Evolutionary conservation across 164 flowering plant species (phyloP).

Genomic region (Magnolia officinalis): DNA sequence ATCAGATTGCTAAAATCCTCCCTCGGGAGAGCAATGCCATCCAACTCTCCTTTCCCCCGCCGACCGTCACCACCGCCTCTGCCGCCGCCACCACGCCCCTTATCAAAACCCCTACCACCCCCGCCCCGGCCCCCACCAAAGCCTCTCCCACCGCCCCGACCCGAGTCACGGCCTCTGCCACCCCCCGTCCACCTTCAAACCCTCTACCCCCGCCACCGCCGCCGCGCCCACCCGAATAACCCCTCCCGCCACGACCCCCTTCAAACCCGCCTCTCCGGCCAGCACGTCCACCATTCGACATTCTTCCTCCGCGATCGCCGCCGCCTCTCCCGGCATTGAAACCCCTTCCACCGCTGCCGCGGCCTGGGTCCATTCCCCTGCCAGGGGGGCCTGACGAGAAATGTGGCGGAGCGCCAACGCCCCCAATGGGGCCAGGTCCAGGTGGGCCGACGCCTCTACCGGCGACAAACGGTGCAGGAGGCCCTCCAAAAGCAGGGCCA

Average conservation of each 20-base stretch:
- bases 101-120: slow-evolving; percentile 15
- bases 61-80: slow-evolving; percentile 47
- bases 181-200: slow-evolving; percentile 1
- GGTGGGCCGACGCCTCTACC: slow-evolving; percentile 8
- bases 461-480: slow-evolving; percentile 1
- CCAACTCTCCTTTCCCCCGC: slow-evolving; percentile 48
- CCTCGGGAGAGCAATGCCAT: slow-evolving; percentile 64
- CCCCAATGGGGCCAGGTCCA: slow-evolving; percentile 2
- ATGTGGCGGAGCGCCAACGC: not conserved
- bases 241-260: slow-evolving; percentile 6
- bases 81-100: slow-evolving; percentile 36
- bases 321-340: slow-evolving; percentile 17
- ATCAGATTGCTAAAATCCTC: slow-evolving; percentile 73
- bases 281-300: slow-evolving; percentile 17
- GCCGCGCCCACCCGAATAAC: not conserved
- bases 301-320: slow-evolving; percentile 12
- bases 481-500: slow-evolving; percentile 1
- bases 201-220: slow-evolving; percentile 12
- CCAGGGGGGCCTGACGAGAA: slow-evolving; percentile 13
- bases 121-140: slow-evolving; percentile 25
- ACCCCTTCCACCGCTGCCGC: slow-evolving; percentile 26
- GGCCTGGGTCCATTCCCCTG: slow-evolving; percentile 32
- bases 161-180: slow-evolving; percentile 12
- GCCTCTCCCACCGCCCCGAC: slow-evolving; percentile 32
- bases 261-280: slow-evolving; percentile 4